Percentiles rank a stretch among this genome's conserved stretches.
Conservation (phyloP, 331 rosid species). For the Telfairia occidentalis region DNA sequence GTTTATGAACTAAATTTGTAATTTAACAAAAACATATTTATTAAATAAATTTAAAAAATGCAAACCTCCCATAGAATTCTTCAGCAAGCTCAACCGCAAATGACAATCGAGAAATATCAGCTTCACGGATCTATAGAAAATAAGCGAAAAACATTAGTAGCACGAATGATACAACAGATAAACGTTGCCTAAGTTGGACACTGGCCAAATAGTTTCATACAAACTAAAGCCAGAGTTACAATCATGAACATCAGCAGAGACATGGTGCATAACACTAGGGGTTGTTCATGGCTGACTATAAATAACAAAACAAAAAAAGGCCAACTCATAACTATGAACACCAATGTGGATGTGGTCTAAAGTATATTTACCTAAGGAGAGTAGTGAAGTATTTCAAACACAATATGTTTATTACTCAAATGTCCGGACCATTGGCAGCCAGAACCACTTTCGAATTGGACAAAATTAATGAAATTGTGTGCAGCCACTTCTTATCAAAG, state of each 20-base stretch:
- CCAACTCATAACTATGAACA: neutral
- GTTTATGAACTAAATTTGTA: neutral
- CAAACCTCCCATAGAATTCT: slow-evolving; percentile 97
- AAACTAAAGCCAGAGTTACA: neutral
- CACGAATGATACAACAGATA: neutral
- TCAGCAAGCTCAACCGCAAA: slow-evolving; percentile 99
- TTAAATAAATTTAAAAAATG: slow-evolving; percentile 10
- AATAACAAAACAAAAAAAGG: neutral
- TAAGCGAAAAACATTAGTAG: slow-evolving; percentile 18
- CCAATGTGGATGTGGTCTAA: neutral
- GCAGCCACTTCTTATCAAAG: neutral
- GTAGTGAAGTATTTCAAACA: neutral
- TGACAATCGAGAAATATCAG: slow-evolving; percentile 86
- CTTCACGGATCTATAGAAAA: slow-evolving; percentile 78
- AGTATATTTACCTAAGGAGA: neutral
- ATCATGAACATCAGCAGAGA: neutral
- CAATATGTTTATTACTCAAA: neutral
- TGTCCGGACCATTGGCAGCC: neutral
- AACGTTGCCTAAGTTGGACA: neutral
- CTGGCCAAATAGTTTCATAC: neutral
- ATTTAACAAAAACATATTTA: neutral
- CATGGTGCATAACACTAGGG: neutral
- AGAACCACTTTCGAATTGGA: neutral
- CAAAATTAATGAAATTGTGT: neutral
- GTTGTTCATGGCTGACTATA: neutral